Evolutionary conservation across 225 moss, liverwort and hornwort genomes (phyloP).

Genomic region (Rhytidiadelphus loreus): DNA sequence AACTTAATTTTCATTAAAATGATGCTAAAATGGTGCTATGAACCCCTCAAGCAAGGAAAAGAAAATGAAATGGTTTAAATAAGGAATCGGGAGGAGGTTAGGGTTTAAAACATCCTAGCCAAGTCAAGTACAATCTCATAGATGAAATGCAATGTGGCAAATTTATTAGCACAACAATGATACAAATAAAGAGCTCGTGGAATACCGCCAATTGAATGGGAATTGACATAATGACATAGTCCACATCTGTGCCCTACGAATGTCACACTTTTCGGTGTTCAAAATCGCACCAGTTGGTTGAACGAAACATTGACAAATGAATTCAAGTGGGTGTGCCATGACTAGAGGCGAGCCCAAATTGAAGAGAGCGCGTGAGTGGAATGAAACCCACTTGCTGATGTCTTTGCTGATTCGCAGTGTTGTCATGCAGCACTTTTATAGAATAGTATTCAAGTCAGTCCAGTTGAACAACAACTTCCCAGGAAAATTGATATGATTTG

Average conservation of each 20-base stretch:
- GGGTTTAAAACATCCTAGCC: neutral
- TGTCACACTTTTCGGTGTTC: neutral
- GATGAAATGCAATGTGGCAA: neutral
- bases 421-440: neutral
- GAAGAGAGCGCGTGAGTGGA: no score
- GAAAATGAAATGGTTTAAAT: neutral
- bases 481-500: neutral
- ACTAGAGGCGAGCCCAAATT: neutral
- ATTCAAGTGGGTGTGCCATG: neutral
- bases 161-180: neutral
- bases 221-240: neutral
- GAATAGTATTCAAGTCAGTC: neutral
- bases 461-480: neutral
- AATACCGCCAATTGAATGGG: neutral
- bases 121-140: neutral
- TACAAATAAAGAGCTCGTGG: neutral
- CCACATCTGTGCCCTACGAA: no score
- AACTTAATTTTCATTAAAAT: neutral
- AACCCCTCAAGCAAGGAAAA: neutral
- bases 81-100: fast-evolving
- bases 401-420: neutral
- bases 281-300: neutral
- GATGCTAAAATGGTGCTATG: neutral
- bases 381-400: neutral
- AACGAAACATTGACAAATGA: neutral